Conservation (phyloP, 805 yeast species). For the Starmerella lactis-condensi region DNA sequence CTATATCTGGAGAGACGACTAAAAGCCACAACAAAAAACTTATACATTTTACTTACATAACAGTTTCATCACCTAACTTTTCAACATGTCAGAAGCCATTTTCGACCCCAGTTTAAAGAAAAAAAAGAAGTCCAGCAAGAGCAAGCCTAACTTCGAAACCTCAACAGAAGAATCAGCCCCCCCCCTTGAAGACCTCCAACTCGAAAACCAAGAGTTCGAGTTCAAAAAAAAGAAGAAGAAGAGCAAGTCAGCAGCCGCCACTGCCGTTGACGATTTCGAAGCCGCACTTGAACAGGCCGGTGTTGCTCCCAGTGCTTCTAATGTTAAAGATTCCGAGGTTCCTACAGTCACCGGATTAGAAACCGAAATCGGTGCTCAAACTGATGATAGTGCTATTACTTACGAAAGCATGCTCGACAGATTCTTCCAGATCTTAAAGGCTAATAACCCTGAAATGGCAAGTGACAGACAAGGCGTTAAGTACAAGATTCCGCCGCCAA, state of each 20-base stretch:
- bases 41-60: no score
- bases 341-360: slow-evolving; percentile 12
- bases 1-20: no score
- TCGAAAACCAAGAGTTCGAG: slow-evolving; percentile 19
- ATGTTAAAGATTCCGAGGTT: slow-evolving; percentile 13
- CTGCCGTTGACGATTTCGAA: slow-evolving; percentile 64
- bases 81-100: slow-evolving; percentile 15
- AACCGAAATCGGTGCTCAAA: slow-evolving; percentile 11
- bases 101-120: slow-evolving; percentile 24
- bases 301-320: slow-evolving; percentile 31
- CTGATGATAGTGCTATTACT: slow-evolving; percentile 26
- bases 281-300: slow-evolving; percentile 83
- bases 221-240: slow-evolving; percentile 61
- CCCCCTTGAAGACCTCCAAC: slow-evolving; percentile 7
- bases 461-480: slow-evolving; percentile 87
- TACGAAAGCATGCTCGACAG: slow-evolving; percentile 65
- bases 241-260: slow-evolving; percentile 39
- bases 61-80: no score
- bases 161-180: slow-evolving; percentile 30
- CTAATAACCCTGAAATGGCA: slow-evolving; percentile 94
- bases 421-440: slow-evolving; percentile 68
- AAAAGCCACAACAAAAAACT: no score
- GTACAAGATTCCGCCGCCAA: slow-evolving; percentile 93
- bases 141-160: slow-evolving; percentile 24
- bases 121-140: slow-evolving; percentile 22